Evolutionary conservation across 139 green algal genomes (phyloP), one percentile per base, ranked within the genome.

Genomic region (Chlorella sp.): DNA sequence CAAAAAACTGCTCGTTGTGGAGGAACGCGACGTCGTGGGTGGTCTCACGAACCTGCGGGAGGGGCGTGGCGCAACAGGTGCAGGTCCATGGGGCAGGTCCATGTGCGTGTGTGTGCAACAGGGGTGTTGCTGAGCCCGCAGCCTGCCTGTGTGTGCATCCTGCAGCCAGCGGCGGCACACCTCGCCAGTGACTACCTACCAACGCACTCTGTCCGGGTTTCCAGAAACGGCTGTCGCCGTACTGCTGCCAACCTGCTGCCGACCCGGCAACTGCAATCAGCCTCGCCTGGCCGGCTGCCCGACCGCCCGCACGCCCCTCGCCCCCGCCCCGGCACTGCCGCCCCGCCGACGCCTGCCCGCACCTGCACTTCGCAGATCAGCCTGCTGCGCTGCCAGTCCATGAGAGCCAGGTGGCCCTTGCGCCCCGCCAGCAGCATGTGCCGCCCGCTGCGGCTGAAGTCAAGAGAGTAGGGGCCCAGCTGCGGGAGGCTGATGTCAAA

Each of bases 1-100:
- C 98, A 89, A 98, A 99, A 91, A 99, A 99, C 22, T 92, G 91
- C 87, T 99, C 96, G 90, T 98, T 99, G 97, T 99, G 98, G 85
- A 99, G 93, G 81, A 99, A 98, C 15, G 86, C 90, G 11, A 98
- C 96, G 85, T 98, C 97, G 48, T 94, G 93, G 40, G 95, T 92
- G 19, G 96, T 98, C 91, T 99, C 98, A n/a, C 88, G 89, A 7
- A 99, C 96, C 96, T 98, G 94, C 19, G 14, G 53, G 3, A 5
- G 40, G 39, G 37, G 1, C 2, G 40, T 36, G 40, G 19, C 34
- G 26, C 9, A 15, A 32, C 32, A 2, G 78, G 40, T 39, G 40
- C 78, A 66, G 40, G 39, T 11, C 22, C n/a, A n/a, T 7, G 39
- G n/a, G 18, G 78, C 0, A 39, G 32, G 1, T 3, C 14, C 39